Conservation (phyloP, 2,329 filamentous ascomycete genomes). For the Cladosporium sp. region DNA sequence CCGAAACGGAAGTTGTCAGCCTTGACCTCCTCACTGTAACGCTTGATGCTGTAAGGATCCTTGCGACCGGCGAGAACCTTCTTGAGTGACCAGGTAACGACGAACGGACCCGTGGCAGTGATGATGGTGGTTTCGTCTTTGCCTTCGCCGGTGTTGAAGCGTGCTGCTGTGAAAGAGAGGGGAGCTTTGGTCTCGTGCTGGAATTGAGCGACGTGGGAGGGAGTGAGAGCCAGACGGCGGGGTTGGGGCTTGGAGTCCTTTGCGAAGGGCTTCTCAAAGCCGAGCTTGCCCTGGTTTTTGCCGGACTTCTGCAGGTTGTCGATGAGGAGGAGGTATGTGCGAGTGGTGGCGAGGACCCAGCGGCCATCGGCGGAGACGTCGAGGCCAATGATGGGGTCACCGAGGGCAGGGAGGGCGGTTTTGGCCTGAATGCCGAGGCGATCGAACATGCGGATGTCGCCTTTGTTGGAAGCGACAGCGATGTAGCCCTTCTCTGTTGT, state of each 20-base stretch:
- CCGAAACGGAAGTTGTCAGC: slow-evolving; percentile 98
- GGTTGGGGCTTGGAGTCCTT: slow-evolving; percentile 93
- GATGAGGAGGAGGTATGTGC: slow-evolving; percentile 90
- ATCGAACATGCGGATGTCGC: slow-evolving; percentile 94
- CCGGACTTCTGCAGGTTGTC: slow-evolving; percentile 86
- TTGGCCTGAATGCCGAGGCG: slow-evolving; percentile 95
- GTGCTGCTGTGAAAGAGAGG: slow-evolving; percentile 82
- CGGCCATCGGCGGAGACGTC: slow-evolving; percentile 94
- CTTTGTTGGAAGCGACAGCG: slow-evolving; percentile 95
- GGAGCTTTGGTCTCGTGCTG: slow-evolving; percentile 89
- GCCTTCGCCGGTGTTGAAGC: slow-evolving; percentile 86
- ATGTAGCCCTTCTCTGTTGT: slow-evolving; percentile 97
- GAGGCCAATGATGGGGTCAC: slow-evolving; percentile 89
- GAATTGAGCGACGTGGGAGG: slow-evolving; percentile 93
- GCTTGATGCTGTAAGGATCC: slow-evolving; percentile 93
- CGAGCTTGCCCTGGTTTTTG: slow-evolving; percentile 97
- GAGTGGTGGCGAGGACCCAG: slow-evolving; percentile 91
- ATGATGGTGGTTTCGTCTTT: slow-evolving; percentile 85
- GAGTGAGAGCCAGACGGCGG: slow-evolving; percentile 80
- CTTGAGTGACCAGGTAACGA: slow-evolving; percentile 93
- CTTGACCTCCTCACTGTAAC: slow-evolving; percentile 91
- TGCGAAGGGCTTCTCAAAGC: slow-evolving; percentile 88
- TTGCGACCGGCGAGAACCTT: slow-evolving; percentile 77
- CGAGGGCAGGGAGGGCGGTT: slow-evolving; percentile 91
- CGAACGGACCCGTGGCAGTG: slow-evolving; percentile 92